Evolutionary conservation across 257 asterid genomes (phyloP).

Genomic region (Nicotiana otophora): DNA sequence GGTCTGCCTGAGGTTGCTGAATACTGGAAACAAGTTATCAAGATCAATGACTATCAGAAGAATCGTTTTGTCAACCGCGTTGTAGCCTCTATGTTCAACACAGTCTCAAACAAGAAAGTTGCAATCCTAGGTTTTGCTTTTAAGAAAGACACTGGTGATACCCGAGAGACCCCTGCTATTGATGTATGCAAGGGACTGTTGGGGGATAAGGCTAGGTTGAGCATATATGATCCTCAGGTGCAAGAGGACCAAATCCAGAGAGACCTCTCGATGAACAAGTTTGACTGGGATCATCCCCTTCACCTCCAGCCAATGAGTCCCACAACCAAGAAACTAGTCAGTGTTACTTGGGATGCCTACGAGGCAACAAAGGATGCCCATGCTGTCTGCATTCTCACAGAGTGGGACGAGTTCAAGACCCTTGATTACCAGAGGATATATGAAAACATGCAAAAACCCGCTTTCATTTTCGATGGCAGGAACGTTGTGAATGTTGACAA

Average conservation of each 20-base stretch:
- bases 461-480: constrained; percentile 77
- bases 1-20: constrained; percentile 85
- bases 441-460: constrained; percentile 89
- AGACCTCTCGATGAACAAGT: constrained; percentile 76
- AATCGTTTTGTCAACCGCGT: constrained; percentile 71
- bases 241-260: constrained; percentile 81
- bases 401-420: constrained; percentile 84
- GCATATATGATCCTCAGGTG: constrained; percentile 89
- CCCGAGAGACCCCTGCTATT: constrained; percentile 81
- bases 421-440: constrained; percentile 75
- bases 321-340: constrained; percentile 62
- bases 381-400: constrained; percentile 74
- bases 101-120: constrained; percentile 76
- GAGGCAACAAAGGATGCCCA: constrained; percentile 75
- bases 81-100: constrained; percentile 79
- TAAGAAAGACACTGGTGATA: constrained; percentile 83
- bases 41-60: constrained; percentile 81
- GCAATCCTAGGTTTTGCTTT: constrained; percentile 79
- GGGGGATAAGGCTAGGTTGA: constrained; percentile 69
- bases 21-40: constrained; percentile 86
- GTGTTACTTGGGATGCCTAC: constrained; percentile 66
- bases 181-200: constrained; percentile 84
- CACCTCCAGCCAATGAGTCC: constrained; percentile 92
- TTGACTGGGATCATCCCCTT: constrained; percentile 90
- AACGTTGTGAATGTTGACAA: constrained; percentile 52